Evolutionary conservation across 148 eudicot genomes (phyloP).

Genomic region (Dysphania ambrosioides): DNA sequence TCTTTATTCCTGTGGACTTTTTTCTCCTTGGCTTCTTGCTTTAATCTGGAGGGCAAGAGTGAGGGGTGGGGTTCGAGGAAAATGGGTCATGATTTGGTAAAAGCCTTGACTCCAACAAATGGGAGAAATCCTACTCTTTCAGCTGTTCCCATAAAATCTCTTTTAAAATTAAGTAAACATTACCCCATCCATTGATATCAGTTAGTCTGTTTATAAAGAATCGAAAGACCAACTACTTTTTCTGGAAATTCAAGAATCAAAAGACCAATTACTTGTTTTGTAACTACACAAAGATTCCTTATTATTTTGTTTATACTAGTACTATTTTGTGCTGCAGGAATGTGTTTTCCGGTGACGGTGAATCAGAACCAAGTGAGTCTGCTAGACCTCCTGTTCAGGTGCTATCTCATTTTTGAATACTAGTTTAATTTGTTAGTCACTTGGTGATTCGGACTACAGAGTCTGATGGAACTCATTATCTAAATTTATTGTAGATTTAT

Average conservation of each 20-base stretch:
- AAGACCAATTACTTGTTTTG: not conserved
- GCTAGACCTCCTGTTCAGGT: slow-evolving; percentile 78
- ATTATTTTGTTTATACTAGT: not conserved
- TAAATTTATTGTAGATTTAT: not conserved
- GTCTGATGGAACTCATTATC: not conserved
- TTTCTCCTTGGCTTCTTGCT: no score
- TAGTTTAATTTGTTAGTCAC: slow-evolving; percentile 11
- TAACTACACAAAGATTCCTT: not conserved
- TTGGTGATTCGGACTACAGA: not conserved
- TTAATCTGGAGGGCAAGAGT: no score
- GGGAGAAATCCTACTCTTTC: no score
- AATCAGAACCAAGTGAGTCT: slow-evolving; percentile 57
- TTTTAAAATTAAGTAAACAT: no score
- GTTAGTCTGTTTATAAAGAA: no score
- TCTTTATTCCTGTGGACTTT: no score
- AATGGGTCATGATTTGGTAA: no score
- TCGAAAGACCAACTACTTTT: no score
- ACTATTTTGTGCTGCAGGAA: slow-evolving; percentile 46
- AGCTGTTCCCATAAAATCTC: no score
- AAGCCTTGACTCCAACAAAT: no score
- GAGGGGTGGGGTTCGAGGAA: no score
- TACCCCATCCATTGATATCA: no score
- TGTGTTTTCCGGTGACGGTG: slow-evolving; percentile 74
- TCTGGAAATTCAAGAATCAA: not conserved
- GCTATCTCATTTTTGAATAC: slow-evolving; percentile 26